Base-by-base conservation (phyloP, 345 rosid genomes). In the Bruguiera gymnorhiza region DNA sequence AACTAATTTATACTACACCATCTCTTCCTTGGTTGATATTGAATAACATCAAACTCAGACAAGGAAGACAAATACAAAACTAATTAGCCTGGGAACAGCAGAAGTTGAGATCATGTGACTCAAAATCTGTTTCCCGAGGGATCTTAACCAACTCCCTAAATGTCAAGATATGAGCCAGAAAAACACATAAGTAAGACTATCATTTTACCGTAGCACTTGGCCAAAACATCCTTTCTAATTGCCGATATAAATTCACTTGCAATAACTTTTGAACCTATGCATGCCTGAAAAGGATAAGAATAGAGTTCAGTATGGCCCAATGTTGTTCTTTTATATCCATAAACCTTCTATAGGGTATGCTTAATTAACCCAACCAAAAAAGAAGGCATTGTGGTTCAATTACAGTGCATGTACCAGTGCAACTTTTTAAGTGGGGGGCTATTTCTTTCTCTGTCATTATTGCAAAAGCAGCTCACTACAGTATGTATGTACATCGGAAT, bases 261-360 rank as follows among this genome's bases (percentile, higher is more conserved):
- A 69, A 95, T 89, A 71, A 95, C 97, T 81, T 90, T 95, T 62
- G 99, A 50, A 78, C 99, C 99, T 72, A 95, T 92, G 82, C 97
- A 88, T 73, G 99, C 99, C 99, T 95, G 90, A 27, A 76, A 66
- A 24, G n/a, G 8, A 52, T 60, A 60, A 64, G 23, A 60, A 43
- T 43, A 43, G 50, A 43, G 50, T 43, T 43, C 18, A 43, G 50
- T 43, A 13, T 15, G 19, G 50, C 50, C 50, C 50, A 43, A 43
- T 2, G 1, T 43, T 43, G 18, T 43, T 13, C 50, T 43, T 0
- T 15, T 15, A 43, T 43, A 43, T 43, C 50, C 19, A 13, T 43
- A 43, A 43, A 43, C 50, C 50, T 43, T 43, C 50, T 3, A 0
- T 3, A 4, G 50, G 5, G 50, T 13, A 43, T 43, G 16, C 16